A percentile compares a stretch with the other conserved stretches of the same genome.
Evolutionary conservation across 228 moss, liverwort and hornwort genomes (phyloP).

Genomic region (Sphagnum fallax): DNA sequence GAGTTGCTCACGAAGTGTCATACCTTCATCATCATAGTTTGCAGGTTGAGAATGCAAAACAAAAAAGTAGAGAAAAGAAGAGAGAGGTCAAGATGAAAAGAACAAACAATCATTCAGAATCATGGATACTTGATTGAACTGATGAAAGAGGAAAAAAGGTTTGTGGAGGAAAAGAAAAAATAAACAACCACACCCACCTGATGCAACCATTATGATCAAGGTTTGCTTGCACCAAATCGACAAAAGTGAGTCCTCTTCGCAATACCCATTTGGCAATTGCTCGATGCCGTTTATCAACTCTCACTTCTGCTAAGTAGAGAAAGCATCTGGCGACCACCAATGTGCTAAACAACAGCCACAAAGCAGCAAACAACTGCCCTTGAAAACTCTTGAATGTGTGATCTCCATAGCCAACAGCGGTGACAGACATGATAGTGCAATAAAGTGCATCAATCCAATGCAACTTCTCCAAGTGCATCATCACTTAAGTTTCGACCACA

Average conservation of each 20-base stretch:
- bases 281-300: slow-evolving; percentile 77
- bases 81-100: no score
- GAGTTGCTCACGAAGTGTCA: no score
- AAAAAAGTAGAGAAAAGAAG: no score
- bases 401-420: slow-evolving; percentile 92
- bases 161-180: no score
- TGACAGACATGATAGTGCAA: slow-evolving; percentile 83
- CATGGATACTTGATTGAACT: no score
- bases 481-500: slow-evolving; percentile 41
- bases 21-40: no score
- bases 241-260: slow-evolving; percentile 48
- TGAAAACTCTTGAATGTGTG: slow-evolving; percentile 59
- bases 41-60: no score
- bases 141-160: no score
- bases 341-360: slow-evolving; percentile 85
- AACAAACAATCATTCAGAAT: no score
- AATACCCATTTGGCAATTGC: slow-evolving; percentile 75
- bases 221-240: slow-evolving; percentile 73
- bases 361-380: slow-evolving; percentile 74
- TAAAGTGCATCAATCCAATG: slow-evolving; percentile 68
- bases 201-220: slow-evolving; percentile 76
- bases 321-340: slow-evolving; percentile 91
- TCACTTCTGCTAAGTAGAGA: slow-evolving; percentile 75
- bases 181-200: slow-evolving; percentile 25
- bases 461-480: slow-evolving; percentile 64